Base-by-base conservation (phyloP, 768 basidiomycete species). In the Coprinopsis sp. region DNA sequence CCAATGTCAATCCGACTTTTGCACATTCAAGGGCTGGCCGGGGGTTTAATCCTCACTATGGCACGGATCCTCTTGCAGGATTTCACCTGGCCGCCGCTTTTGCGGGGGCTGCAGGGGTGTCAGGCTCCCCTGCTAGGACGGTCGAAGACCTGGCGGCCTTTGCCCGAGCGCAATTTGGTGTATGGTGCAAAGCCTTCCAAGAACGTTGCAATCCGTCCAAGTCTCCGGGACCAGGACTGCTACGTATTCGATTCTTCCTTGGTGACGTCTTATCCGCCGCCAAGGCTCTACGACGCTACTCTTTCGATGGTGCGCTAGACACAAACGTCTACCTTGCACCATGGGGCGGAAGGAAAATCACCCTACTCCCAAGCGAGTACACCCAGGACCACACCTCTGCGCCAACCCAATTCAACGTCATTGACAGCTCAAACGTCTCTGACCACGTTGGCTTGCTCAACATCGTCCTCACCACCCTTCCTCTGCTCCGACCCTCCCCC, bases 361-460 rank as follows among this genome's bases (percentile, higher is more conserved):
- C 47, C 21, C 58, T 77, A 5, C 55, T 65, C 33, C 42, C 51
- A 2, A 58, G 51, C 8, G 66, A 69, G 40, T 72, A 74, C 51
- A 41, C 44, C 6, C 25, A 29, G 4, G 21, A 37, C 25, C 14
- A 29, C 23, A 14, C 25, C 25, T 22, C 48, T 23, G 65, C 70
- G 2, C 74, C 75, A 1, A 27, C 58, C 7, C 37, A 46, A 2
- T 79, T 77, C 52, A 62, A 71, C 47, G 63, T 74, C 44, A 71
- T 79, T 28, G 74, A 79, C 27, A 71, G 76, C 0, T 77, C 76
- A 16, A 77, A 78, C 47, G 59, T 79, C 22, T 51, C 59, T 1
- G 76, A 79, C 52, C 73, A 74, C 51, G 23, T 72, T n/a, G 77
- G 75, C 0, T 55, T 76, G 8, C 49, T 78, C 16, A 79, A 78